These are phyloP conservation scores for Lichtheimia ramosa DNA, from an alignment of 371 early-diverging fungal genomes.

Conservation along the genomic window DNA sequence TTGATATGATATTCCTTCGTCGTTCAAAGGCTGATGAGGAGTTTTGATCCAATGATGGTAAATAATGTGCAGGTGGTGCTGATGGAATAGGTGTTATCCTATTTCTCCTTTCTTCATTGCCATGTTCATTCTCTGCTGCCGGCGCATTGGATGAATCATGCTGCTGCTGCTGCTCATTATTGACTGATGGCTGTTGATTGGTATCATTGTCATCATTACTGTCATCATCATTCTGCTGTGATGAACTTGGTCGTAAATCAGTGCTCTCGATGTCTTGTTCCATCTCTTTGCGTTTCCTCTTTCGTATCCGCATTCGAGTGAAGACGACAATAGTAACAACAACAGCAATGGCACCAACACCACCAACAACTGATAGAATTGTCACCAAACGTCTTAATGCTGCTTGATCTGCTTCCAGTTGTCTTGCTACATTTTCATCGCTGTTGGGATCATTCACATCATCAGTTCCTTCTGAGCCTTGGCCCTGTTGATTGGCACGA, in stretches of 20 bases:
- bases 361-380: conserved; percentile 23
- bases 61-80: conserved; percentile 15
- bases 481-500: conserved; percentile 10
- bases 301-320: conserved; percentile 14
- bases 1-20: conserved; percentile 10
- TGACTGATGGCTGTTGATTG: not conserved
- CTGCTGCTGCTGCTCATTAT: not conserved
- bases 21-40: not conserved
- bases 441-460: conserved; percentile 5
- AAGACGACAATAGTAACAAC: conserved; percentile 22
- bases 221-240: not conserved
- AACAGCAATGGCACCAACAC: conserved; percentile 18
- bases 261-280: conserved; percentile 5
- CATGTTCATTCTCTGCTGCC: not conserved
- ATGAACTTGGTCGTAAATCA: not conserved
- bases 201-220: not conserved
- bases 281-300: conserved; percentile 10
- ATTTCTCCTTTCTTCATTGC: not conserved
- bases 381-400: conserved; percentile 23
- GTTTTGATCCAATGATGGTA: conserved; percentile 2
- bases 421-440: conserved; percentile 12
- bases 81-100: conserved; percentile 1
- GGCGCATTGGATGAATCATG: not conserved
- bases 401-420: conserved; percentile 20
- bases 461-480: not conserved